These are phyloP conservation scores for Vaccinium myrtillus DNA, from an alignment of 148 eudicot genomes.

Conservation along the genomic window DNA sequence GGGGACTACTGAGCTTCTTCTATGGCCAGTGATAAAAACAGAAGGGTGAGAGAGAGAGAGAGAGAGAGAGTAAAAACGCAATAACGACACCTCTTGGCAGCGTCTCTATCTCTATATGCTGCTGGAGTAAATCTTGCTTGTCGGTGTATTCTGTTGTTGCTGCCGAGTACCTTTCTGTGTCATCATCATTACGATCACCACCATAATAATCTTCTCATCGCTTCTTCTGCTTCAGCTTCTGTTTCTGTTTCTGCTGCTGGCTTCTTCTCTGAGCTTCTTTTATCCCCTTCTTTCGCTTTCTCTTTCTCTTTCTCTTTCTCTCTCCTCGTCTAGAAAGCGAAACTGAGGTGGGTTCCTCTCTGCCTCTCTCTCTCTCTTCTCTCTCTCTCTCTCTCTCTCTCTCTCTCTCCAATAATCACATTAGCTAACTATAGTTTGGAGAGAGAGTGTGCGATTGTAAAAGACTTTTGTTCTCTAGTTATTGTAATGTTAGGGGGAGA, in stretches of 20 bases:
- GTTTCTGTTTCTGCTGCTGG: not conserved
- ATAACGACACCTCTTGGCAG: constrained; percentile 12
- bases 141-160: not conserved
- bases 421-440: constrained; percentile 6
- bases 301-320: not conserved
- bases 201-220: not conserved
- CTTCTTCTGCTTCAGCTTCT: constrained; percentile 6
- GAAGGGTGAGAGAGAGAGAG: constrained; percentile 18
- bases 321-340: constrained; percentile 15
- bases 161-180: constrained; percentile 12
- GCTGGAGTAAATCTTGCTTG: not conserved
- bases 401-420: constrained; percentile 28
- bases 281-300: not conserved
- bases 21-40: constrained; percentile 21
- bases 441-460: not conserved
- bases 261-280: constrained; percentile 20
- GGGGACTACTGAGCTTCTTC: not conserved
- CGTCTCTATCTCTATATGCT: not conserved
- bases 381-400: no score
- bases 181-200: constrained; percentile 12
- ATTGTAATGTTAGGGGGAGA: constrained; percentile 27
- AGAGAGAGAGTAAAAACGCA: not conserved
- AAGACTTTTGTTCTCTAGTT: constrained; percentile 40
- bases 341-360: constrained; percentile 27
- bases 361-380: constrained; percentile 15